phyloP scores from a whole-genome alignment of 768 basidiomycete species.

The Termitomyces sp. region DNA sequence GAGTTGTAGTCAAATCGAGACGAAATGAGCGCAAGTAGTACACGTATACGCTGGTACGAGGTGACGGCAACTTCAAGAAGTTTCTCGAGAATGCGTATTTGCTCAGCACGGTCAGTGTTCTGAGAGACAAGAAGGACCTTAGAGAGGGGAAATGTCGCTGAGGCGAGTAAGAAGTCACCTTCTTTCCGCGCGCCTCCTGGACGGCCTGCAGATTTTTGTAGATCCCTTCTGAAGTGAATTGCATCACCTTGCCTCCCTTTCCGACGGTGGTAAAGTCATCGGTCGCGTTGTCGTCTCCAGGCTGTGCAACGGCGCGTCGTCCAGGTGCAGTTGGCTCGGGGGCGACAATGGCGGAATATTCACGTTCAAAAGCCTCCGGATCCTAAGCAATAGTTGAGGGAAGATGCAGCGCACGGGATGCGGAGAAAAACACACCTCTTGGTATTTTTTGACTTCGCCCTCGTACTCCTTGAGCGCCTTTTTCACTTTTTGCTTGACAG shows the following conservation, averaged over 20 bases:
- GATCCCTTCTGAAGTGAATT: conserved; percentile 78
- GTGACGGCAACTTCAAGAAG: conserved; percentile 82
- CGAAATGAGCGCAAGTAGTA: conserved; percentile 88
- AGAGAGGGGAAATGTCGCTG: background rate
- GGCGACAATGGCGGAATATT: conserved; percentile 52
- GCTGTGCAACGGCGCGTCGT: conserved; percentile 26
- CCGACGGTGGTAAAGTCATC: conserved; percentile 90
- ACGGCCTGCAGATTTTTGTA: conserved; percentile 90
- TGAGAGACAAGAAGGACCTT: conserved; percentile 22
- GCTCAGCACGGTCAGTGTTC: conserved; percentile 96
- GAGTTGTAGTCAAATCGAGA: conserved; percentile 97
- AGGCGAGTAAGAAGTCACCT: conserved; percentile 47
- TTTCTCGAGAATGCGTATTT: conserved; percentile 86
- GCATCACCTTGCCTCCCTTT: conserved; percentile 79
- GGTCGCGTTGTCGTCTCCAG: conserved; percentile 39
- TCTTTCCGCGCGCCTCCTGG: conserved; percentile 93
- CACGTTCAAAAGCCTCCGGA: conserved; percentile 80
- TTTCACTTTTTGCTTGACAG: conserved; percentile 97
- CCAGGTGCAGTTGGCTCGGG: conserved; percentile 36
- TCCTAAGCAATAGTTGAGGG: conserved; percentile 45
- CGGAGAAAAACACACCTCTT: conserved; percentile 46
- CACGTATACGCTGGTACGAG: conserved; percentile 89
- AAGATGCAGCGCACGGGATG: background rate
- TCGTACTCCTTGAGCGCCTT: conserved; percentile 90
- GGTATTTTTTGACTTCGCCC: conserved; percentile 69